Evolutionary conservation across 108 stramenopile genomes (phyloP).

Genomic region (Nitzschia inconspicua): DNA sequence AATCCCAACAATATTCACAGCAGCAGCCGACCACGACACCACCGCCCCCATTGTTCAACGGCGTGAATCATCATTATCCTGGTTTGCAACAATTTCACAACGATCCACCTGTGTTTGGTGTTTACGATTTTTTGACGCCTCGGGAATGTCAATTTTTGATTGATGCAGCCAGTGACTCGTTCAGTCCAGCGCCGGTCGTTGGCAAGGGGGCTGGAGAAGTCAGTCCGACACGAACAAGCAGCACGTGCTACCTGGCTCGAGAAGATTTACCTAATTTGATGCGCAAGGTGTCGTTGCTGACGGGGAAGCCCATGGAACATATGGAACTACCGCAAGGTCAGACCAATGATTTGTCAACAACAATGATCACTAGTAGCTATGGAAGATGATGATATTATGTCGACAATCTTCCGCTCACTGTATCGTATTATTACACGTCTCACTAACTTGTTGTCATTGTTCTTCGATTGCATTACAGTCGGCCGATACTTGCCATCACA

Average conservation of each 20-base stretch:
- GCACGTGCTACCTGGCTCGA: conserved; percentile 82
- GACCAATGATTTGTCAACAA: no score
- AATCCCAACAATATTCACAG: conserved; percentile 9
- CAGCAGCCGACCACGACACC: not conserved
- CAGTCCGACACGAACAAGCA: conserved; percentile 64
- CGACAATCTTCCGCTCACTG: no score
- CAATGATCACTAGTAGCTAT: no score
- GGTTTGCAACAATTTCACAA: conserved; percentile 55
- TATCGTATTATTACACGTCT: no score
- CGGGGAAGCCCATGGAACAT: conserved; percentile 79
- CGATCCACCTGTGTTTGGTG: conserved; percentile 70
- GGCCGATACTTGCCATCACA: conserved; percentile 81
- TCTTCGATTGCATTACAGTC: no score
- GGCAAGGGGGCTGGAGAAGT: conserved; percentile 74
- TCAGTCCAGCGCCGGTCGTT: conserved; percentile 85
- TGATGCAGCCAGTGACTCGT: conserved; percentile 60
- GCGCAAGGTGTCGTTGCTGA: conserved; percentile 69
- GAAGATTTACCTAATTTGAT: conserved; percentile 77
- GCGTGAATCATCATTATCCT: conserved; percentile 83
- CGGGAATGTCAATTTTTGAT: conserved; percentile 80
- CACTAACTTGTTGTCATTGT: no score
- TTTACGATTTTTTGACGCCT: conserved; percentile 72
- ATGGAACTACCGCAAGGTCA: conserved; percentile 93
- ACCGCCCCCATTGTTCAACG: conserved; percentile 65
- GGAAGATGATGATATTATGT: no score